Conservation (phyloP, 2,329 filamentous ascomycete genomes). For the Aspergillus spinulosporus region DNA sequence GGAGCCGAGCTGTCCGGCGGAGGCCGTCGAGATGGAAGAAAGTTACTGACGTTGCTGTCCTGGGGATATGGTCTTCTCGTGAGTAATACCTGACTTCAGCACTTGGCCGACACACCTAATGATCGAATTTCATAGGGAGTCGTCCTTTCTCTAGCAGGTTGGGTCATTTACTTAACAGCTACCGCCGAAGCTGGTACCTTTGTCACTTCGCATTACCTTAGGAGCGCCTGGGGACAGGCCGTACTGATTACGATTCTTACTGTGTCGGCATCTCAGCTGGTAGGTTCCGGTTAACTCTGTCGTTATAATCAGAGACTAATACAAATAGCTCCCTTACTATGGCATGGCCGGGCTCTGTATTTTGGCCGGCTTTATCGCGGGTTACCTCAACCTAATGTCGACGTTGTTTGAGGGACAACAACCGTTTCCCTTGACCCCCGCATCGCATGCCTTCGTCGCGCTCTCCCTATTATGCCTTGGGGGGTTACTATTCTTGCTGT, state of each 20-base stretch:
- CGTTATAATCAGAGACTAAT: slow-evolving; percentile 11
- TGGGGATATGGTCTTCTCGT: slow-evolving; percentile 35
- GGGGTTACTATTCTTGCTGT: slow-evolving; percentile 30
- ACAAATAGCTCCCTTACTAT: slow-evolving; percentile 41
- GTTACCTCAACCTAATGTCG: slow-evolving; percentile 36
- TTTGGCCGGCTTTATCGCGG: slow-evolving; percentile 37
- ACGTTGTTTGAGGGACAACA: slow-evolving; percentile 34
- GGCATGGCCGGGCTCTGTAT: slow-evolving; percentile 43
- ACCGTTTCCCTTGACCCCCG: slow-evolving; percentile 34
- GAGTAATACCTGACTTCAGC: slow-evolving; percentile 14
- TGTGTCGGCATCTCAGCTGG: slow-evolving; percentile 42
- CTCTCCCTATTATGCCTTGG: slow-evolving; percentile 35
- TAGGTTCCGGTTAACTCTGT: slow-evolving; percentile 28
- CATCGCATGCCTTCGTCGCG: slow-evolving; percentile 30
- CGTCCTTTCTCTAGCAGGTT: slow-evolving; percentile 38
- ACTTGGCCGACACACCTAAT: not conserved
- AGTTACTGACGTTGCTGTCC: slow-evolving; percentile 28
- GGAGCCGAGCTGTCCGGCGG: slow-evolving; percentile 31
- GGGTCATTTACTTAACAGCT: slow-evolving; percentile 38
- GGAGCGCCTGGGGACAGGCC: slow-evolving; percentile 40
- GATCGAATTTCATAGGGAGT: slow-evolving; percentile 29
- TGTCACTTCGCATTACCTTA: slow-evolving; percentile 39
- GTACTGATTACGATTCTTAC: slow-evolving; percentile 36
- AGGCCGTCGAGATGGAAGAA: slow-evolving; percentile 26
- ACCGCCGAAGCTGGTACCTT: slow-evolving; percentile 40